Evolutionary conservation across 1,284 basidiomycete genomes (phyloP).

Genomic region (Heliocybe sulcata): DNA sequence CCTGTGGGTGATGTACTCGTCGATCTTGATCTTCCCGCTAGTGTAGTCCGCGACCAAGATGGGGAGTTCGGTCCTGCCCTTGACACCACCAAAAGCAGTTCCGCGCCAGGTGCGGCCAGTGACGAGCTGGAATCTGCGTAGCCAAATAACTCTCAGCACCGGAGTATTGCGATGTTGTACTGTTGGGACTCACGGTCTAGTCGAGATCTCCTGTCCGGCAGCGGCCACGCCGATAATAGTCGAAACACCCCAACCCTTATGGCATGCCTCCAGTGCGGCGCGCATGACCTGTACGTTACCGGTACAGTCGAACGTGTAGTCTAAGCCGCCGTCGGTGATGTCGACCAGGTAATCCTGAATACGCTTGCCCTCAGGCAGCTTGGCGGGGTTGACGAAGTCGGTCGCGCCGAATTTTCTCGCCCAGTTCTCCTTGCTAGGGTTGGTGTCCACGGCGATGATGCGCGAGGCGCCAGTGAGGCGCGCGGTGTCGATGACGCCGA

Average conservation of each 20-base stretch:
- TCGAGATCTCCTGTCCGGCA: slow-evolving; percentile 97
- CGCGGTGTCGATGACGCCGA: slow-evolving; percentile 87
- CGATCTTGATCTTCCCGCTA: slow-evolving; percentile 69
- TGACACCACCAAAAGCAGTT: slow-evolving; percentile 95
- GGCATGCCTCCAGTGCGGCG: slow-evolving; percentile 91
- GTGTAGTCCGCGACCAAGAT: slow-evolving; percentile 87
- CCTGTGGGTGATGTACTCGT: slow-evolving; percentile 86
- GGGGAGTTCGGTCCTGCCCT: slow-evolving; percentile 92
- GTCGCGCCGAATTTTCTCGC: slow-evolving; percentile 95
- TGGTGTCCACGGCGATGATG: slow-evolving; percentile 92
- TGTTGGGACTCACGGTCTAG: slow-evolving; percentile 74
- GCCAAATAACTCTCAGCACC: slow-evolving; percentile 4
- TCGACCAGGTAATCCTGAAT: slow-evolving; percentile 91
- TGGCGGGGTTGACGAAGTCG: slow-evolving; percentile 87
- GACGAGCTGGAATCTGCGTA: slow-evolving; percentile 69
- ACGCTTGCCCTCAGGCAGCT: slow-evolving; percentile 70
- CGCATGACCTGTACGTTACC: slow-evolving; percentile 97
- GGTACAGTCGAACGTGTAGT: slow-evolving; percentile 96
- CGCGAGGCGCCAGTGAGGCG: slow-evolving; percentile 74
- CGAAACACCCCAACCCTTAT: slow-evolving; percentile 98
- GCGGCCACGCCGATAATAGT: slow-evolving; percentile 94
- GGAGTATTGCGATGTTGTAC: background rate
- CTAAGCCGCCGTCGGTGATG: slow-evolving; percentile 94
- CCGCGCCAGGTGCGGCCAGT: slow-evolving; percentile 97
- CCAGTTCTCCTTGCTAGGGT: slow-evolving; percentile 82